Evolutionary conservation across 2,329 filamentous ascomycete species (phyloP).

Genomic region (Aspergillus pseudoglaucus): DNA sequence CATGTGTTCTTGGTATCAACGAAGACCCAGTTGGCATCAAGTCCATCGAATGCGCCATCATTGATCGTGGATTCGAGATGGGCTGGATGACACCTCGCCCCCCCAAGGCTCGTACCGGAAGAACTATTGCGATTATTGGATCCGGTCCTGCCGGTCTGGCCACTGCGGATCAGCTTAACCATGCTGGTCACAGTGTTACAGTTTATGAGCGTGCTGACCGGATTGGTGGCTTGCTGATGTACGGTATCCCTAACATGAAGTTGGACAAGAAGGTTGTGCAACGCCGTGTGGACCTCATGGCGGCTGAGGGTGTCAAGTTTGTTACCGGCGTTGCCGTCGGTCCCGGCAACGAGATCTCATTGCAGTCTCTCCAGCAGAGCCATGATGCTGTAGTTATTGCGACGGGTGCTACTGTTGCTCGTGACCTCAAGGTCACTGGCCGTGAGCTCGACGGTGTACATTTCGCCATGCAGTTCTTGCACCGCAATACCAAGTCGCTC

Average conservation of each 20-base stretch:
- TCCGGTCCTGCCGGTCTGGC: slow-evolving; percentile 90
- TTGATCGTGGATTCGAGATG: slow-evolving; percentile 95
- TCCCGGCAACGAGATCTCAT: slow-evolving; percentile 60
- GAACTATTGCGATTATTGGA: slow-evolving; percentile 81
- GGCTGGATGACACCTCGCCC: slow-evolving; percentile 90
- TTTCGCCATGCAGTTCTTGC: slow-evolving; percentile 95
- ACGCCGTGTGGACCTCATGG: slow-evolving; percentile 92
- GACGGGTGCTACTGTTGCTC: slow-evolving; percentile 86
- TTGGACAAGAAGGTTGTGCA: slow-evolving; percentile 96
- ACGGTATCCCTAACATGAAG: slow-evolving; percentile 99
- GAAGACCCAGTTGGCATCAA: slow-evolving; percentile 97
- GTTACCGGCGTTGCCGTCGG: slow-evolving; percentile 72
- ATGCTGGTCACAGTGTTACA: slow-evolving; percentile 78
- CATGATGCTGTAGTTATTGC: slow-evolving; percentile 85
- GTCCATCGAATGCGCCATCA: slow-evolving; percentile 96
- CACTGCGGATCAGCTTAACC: slow-evolving; percentile 88
- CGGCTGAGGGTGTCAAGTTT: slow-evolving; percentile 77
- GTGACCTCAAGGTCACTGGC: slow-evolving; percentile 84
- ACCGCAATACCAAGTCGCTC: slow-evolving; percentile 95
- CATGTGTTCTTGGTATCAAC: slow-evolving; percentile 92
- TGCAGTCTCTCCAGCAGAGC: slow-evolving; percentile 64
- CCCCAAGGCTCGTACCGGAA: slow-evolving; percentile 74
- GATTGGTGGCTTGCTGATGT: slow-evolving; percentile 88
- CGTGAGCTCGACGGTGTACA: slow-evolving; percentile 86
- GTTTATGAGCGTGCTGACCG: slow-evolving; percentile 92